Percentiles rank a stretch among this genome's conserved stretches.
phyloP scores from a whole-genome alignment of 2,329 filamentous ascomycete genomes.

The Paraphoma chrysanthemicola region DNA sequence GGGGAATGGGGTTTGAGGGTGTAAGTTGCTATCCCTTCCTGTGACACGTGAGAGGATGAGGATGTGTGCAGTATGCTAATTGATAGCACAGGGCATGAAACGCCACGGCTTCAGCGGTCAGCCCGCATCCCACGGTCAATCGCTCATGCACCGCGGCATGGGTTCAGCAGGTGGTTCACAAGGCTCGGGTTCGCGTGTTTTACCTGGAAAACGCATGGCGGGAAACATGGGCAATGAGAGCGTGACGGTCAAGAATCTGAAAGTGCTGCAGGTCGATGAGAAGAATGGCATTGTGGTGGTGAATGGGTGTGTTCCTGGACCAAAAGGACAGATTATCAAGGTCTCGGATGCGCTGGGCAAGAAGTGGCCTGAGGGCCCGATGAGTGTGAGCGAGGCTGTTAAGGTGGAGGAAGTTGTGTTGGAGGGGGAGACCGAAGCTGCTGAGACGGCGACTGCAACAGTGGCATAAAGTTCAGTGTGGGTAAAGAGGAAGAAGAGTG shows the following conservation, averaged over 20 bases:
- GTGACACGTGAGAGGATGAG: no score
- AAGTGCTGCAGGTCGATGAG: slow-evolving; percentile 85
- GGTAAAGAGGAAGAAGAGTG: not conserved
- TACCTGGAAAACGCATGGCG: slow-evolving; percentile 97
- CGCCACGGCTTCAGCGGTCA: slow-evolving; percentile 88
- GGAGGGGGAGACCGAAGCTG: slow-evolving; percentile 10
- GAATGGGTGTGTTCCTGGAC: slow-evolving; percentile 82
- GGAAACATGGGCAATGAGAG: slow-evolving; percentile 91
- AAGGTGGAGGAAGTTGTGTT: slow-evolving; percentile 11
- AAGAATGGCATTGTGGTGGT: slow-evolving; percentile 88
- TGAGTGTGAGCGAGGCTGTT: slow-evolving; percentile 32
- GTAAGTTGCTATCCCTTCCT: no score
- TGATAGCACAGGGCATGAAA: slow-evolving; percentile 77
- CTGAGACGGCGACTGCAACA: slow-evolving; percentile 11
- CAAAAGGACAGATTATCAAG: slow-evolving; percentile 83
- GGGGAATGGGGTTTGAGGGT: slow-evolving; percentile 93
- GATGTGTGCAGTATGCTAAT: slow-evolving; percentile 3
- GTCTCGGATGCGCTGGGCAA: slow-evolving; percentile 93
- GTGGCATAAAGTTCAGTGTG: not conserved
- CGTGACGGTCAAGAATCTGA: slow-evolving; percentile 90
- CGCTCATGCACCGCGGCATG: slow-evolving; percentile 89
- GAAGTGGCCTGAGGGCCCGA: slow-evolving; percentile 66
- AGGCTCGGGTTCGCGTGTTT: slow-evolving; percentile 88
- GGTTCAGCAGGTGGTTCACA: slow-evolving; percentile 90
- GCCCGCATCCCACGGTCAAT: slow-evolving; percentile 92